phyloP scores from a whole-genome alignment of 192 early-diverging fungal species.

The Coemansia sp. region DNA sequence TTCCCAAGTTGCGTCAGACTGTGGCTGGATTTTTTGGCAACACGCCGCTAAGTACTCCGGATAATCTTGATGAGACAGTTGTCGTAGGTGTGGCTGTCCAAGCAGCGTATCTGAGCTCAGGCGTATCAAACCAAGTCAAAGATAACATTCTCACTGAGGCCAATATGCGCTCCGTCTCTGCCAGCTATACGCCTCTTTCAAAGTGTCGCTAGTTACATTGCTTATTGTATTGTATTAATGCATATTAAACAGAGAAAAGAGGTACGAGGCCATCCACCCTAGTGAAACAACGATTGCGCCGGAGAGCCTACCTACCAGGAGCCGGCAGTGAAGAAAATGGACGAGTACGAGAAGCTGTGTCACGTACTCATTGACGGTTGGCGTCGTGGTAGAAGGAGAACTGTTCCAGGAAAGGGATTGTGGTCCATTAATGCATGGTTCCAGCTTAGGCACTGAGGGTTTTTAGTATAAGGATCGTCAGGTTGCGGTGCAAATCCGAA shows the following conservation, averaged over 20 bases:
- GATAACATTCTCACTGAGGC: conserved; percentile 89
- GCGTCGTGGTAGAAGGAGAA: too few species aligned
- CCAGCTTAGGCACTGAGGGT: too few species aligned
- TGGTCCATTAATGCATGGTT: too few species aligned
- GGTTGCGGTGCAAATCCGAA: background rate
- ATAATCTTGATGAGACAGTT: conserved; percentile 98
- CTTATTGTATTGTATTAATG: too few species aligned
- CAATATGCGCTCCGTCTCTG: background rate
- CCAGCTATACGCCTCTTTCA: background rate
- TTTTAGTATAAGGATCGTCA: background rate
- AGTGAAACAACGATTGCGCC: too few species aligned
- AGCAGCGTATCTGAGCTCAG: conserved; percentile 93
- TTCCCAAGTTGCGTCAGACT: conserved; percentile 98
- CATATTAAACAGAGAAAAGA: too few species aligned
- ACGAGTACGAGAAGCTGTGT: too few species aligned
- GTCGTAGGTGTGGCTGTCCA: conserved; percentile 98
- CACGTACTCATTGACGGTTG: too few species aligned
- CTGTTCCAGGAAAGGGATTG: too few species aligned
- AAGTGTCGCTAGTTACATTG: background rate
- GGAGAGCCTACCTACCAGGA: too few species aligned
- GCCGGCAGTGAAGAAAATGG: too few species aligned
- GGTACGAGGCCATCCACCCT: too few species aligned
- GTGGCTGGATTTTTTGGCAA: conserved; percentile 98
- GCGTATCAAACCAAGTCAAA: conserved; percentile 92
- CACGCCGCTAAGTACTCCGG: conserved; percentile 96